Evolutionary conservation across 345 rosid genomes (phyloP).

Genomic region (Populus euphratica): DNA sequence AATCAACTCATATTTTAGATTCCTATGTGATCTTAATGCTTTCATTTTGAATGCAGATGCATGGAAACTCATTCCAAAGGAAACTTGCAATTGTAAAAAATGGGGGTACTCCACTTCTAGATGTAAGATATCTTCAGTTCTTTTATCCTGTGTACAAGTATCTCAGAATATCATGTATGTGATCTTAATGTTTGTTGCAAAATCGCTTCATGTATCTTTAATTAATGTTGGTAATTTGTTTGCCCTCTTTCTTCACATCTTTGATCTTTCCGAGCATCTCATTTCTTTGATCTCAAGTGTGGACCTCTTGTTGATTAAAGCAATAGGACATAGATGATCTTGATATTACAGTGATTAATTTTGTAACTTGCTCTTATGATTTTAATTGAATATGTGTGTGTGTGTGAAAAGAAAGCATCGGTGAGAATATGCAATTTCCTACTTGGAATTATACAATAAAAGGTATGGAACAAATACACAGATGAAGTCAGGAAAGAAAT

Average conservation of each 20-base stretch:
- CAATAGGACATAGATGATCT: not conserved
- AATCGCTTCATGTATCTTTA: not conserved
- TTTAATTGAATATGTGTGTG: not conserved
- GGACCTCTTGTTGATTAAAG: not conserved
- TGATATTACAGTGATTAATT: not conserved
- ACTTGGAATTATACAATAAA: not conserved
- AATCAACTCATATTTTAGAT: not conserved
- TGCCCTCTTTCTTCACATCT: not conserved
- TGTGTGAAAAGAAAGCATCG: not conserved
- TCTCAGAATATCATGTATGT: not conserved
- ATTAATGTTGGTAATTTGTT: not conserved
- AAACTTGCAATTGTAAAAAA: constrained; percentile 73
- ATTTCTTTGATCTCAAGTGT: not conserved
- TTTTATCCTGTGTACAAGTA: not conserved
- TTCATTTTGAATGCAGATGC: constrained; percentile 57
- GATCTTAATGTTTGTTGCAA: not conserved
- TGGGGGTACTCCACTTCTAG: constrained; percentile 60
- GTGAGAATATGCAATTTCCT: not conserved
- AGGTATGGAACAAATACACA: not conserved
- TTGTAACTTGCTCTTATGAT: not conserved
- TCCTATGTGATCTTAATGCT: constrained; percentile 10
- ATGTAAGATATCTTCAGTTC: constrained; percentile 48
- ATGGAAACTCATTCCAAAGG: constrained; percentile 91
- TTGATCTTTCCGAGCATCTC: not conserved
- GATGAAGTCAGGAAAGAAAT: not conserved